Evolutionary conservation across 225 moss, liverwort and hornwort species (phyloP), one percentile per base, ranked within the genome.

Genomic region (Bryoerythrophyllum caledonicum): DNA sequence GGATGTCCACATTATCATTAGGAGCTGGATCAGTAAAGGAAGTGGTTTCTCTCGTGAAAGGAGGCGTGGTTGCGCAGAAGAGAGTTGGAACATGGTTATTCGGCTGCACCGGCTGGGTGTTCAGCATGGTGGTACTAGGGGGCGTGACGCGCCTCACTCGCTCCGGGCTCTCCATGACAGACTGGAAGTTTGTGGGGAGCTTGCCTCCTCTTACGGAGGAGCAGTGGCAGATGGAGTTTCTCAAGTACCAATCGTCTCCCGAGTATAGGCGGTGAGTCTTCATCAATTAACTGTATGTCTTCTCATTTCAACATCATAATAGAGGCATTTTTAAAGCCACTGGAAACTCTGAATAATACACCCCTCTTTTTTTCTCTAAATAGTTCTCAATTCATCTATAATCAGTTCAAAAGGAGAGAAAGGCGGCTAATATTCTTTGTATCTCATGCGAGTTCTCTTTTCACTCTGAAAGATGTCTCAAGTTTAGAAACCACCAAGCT

Each of bases 151-250:
- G 99, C 44, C 91, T 99, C 62, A 99, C 99, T 58, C 87, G 93
- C 78, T 99, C 99, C 63, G 99, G 99, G 61, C 90, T 99, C n/a
- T 99, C 99, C 20, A 99, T 99, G 99, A 99, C 99, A 58, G 99
- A 99, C 15, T 99, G 99, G 99, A 99, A 99, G 73, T 99, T 99
- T 79, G 87, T 93, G 74, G 99, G 99, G 49, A 85, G 91, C 63
- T 82, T 99, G 75, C 99, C 99, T 10, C 90, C 90, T 70, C 80
- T 99, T 40, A 89, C 88, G 23, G 86, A 82, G 63, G 95, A 95
- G 67, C 90, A 93, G 43, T 99, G 99, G 99, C 89, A 90, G 66
- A 76, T 88, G 81, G 99, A 99, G 68, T 99, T 99, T 51, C 77
- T 87, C 72, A 99, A 99, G 80, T 99, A 99, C 69, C 89, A 93